These are phyloP conservation scores for Quercus gilva DNA, from an alignment of 306 rosid genomes.

Conservation along the genomic window DNA sequence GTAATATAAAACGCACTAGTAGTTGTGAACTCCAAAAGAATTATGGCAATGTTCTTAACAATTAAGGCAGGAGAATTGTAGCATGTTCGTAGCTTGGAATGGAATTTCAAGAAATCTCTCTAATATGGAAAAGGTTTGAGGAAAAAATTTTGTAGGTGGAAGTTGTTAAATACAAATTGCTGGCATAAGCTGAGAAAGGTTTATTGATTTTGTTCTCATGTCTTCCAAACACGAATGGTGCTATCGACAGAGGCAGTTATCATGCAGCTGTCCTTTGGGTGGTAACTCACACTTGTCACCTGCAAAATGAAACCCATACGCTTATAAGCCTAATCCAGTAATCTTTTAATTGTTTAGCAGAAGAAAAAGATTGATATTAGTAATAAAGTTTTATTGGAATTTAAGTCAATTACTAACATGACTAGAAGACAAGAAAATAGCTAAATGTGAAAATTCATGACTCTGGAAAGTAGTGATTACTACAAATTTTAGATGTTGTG, in stretches of 20 bases:
- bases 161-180: not conserved
- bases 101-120: not conserved
- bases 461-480: not conserved
- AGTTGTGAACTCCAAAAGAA: not conserved
- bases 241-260: constrained; percentile 80
- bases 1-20: not conserved
- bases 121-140: not conserved
- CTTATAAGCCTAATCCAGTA: too few species aligned
- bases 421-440: not conserved
- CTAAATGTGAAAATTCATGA: not conserved
- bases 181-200: constrained; percentile 10
- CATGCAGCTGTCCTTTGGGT: constrained; percentile 76
- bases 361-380: too few species aligned
- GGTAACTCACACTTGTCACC: constrained; percentile 97
- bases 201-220: constrained; percentile 33
- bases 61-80: not conserved
- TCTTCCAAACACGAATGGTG: constrained; percentile 72
- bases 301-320: constrained; percentile 24
- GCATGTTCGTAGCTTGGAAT: not conserved
- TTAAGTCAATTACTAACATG: not conserved
- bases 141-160: not conserved
- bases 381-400: too few species aligned
- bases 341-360: too few species aligned
- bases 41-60: not conserved
- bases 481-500: not conserved